Evolutionary conservation across 2,329 filamentous ascomycete species (phyloP).

Genomic region (Curvularia verruculosa): DNA sequence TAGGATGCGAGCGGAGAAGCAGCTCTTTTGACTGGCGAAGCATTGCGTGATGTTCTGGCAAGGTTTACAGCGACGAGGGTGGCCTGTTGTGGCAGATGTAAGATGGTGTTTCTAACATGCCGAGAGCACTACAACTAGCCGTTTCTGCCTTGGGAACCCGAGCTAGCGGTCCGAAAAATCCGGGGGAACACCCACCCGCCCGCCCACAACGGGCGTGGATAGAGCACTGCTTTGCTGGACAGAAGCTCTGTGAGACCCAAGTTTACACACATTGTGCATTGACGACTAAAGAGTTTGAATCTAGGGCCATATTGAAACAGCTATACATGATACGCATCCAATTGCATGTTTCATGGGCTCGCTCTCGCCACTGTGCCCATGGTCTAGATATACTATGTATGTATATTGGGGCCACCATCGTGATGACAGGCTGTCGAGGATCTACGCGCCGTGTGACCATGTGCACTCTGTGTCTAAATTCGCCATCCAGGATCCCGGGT

Average conservation of each 20-base stretch:
- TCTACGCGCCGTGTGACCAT: constrained; percentile 10
- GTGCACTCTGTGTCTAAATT: neutral
- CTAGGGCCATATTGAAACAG: neutral
- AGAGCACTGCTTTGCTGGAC: neutral
- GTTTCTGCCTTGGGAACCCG: neutral
- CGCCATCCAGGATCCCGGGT: constrained; percentile 1
- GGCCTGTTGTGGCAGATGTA: neutral
- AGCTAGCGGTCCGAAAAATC: constrained; percentile 19
- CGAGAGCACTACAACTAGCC: neutral
- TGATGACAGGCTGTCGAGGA: neutral
- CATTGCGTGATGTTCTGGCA: neutral
- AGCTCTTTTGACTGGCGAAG: too few relatives aligned
- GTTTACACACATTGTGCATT: neutral
- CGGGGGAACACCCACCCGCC: constrained; percentile 7
- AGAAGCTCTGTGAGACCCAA: neutral
- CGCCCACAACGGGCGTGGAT: neutral
- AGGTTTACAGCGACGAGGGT: neutral
- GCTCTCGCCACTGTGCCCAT: constrained; percentile 2
- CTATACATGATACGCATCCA: neutral
- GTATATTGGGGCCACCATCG: constrained; percentile 12
- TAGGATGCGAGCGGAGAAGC: neutral
- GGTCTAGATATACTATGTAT: constrained; percentile 7
- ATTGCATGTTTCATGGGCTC: neutral
- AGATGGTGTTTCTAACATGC: constrained; percentile 1
- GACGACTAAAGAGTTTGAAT: neutral